Base-by-base conservation (phyloP, 2,329 filamentous ascomycete species). In the Penicillium polonicum region DNA sequence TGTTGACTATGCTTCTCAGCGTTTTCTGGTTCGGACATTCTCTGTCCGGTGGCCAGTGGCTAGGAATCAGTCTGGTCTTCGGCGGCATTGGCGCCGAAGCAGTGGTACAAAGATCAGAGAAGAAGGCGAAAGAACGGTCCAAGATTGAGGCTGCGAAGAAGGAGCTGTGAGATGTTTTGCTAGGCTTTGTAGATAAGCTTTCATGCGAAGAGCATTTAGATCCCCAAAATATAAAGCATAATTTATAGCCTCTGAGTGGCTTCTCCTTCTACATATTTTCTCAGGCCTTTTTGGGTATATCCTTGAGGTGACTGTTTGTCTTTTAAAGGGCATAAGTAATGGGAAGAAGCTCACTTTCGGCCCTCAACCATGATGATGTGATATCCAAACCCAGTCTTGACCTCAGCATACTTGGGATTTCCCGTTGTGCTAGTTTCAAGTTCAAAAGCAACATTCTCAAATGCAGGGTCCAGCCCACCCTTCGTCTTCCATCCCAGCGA, bases 1-100 rank as follows among this genome's bases (percentile, higher is more conserved):
- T 99, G 94, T 85, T 97, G 74, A 97, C 93, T 65, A 99, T 99
- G 94, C 91, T 97, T 59, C 82, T 97, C 51, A 96, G 91, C 53
- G 94, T 99, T 29, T 81, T 97, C 60, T 92, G 91, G 78, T 99
- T 97, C 73, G 94, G 94, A 29, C 94, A 99, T 75, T 85, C 84
- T 62, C 83, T 99, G 48, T 89, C 85, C 29, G 78, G 80, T n/a
- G 95, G 93, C 83, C 94, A 99, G 78, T 96, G 92, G 90, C 79
- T 95, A 7, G 94, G 94, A 62, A 92, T 99, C 33, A 88, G 85
- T 0, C 80, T 99, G 58, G 94, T 99, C 9, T 99, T 99, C 79
- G 92, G 92, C 27, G 94, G 93, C 51, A 92, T 99, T 71, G 94
- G 92, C 31, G 90, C 92, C 36, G 94, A 99, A 79, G 93, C 88